Evolutionary conservation across 352 stramenopile genomes (phyloP), one percentile per base, ranked within the genome.

Genomic region (Phytophthora pluvialis): DNA sequence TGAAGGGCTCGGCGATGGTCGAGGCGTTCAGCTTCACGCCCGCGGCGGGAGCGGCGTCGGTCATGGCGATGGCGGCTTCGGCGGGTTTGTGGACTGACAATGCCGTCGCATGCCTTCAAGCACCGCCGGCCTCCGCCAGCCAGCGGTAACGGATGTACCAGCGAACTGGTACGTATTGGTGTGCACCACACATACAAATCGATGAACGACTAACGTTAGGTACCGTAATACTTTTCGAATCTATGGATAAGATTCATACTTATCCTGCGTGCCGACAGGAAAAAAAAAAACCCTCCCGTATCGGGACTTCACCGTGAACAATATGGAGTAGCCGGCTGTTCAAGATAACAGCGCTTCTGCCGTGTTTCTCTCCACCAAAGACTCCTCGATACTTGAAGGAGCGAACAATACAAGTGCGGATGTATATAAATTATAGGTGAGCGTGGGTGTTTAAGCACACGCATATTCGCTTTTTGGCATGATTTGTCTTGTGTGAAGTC

Each of bases 1-100:
- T 89, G 75, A 97, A 97, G 12, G 90, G 90, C 64, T 89, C 86
- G 35, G 89, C 90, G 60, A 97, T 91, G 47, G 89, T 87, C 38
- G 66, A 72, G 13, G 88, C 90, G 55, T 94, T 77, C 26, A 97
- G 60, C 75, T 97, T 97, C 43, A 61, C 60, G 36, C 72, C 71
- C 11, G 31, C 42, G 28, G 61, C 21, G 13, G 25, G 16, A 53
- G 10, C 18, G 16, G 32, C 48, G 47, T 73, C 52, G 32, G 52
- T 62, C 65, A 52, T 73, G 11, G 33, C 28, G 40, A 50, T n/a
- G 10, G 33, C 33, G 44, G 28, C 35, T 35, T 51, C 38, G 28
- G 15, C 45, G 26, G 31, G 25, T 49, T 43, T 48, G 40, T 43
- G 61, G 52, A 40, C 47, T 53, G 18, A 29, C 13, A 21, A 21